phyloP scores from a whole-genome alignment of 495 filamentous ascomycete genomes.

The Elaphomyces granulatus region DNA sequence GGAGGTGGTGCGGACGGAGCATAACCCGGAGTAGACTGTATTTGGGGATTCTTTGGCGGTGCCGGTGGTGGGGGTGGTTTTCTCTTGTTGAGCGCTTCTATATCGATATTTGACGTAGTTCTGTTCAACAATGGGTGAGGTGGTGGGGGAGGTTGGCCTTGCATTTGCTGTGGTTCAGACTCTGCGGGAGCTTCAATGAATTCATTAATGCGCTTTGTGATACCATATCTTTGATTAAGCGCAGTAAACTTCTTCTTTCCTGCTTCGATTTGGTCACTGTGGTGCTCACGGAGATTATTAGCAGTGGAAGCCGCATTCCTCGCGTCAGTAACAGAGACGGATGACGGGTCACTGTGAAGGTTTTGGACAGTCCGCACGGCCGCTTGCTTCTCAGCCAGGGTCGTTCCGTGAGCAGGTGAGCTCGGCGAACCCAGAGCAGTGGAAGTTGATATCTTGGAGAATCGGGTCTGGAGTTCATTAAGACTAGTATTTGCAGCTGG shows the following conservation, averaged over 20 bases:
- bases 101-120: conserved; percentile 10
- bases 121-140: conserved; percentile 8
- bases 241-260: conserved; percentile 46
- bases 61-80: conserved; percentile 56
- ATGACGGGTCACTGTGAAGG: conserved; percentile 41
- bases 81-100: conserved; percentile 31
- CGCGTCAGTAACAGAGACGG: conserved; percentile 42
- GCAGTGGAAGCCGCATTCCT: conserved; percentile 37
- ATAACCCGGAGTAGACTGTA: conserved; percentile 19
- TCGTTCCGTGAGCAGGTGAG: conserved; percentile 37
- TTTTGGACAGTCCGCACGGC: conserved; percentile 41
- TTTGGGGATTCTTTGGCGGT: conserved; percentile 44
- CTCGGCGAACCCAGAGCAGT: conserved; percentile 11
- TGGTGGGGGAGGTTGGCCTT: conserved; percentile 3
- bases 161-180: conserved; percentile 6
- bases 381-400: conserved; percentile 46
- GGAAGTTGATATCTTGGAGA: conserved; percentile 37
- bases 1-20: conserved; percentile 21
- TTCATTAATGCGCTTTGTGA: conserved; percentile 21
- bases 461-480: conserved; percentile 53
- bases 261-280: conserved; percentile 55
- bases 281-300: conserved; percentile 55
- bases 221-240: conserved; percentile 39
- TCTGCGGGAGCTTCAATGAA: conserved; percentile 24
- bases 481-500: conserved; percentile 27